These are phyloP conservation scores for Dothideomycetidae sp. DNA, from an alignment of 2,329 filamentous ascomycete species.

Conservation along the genomic window DNA sequence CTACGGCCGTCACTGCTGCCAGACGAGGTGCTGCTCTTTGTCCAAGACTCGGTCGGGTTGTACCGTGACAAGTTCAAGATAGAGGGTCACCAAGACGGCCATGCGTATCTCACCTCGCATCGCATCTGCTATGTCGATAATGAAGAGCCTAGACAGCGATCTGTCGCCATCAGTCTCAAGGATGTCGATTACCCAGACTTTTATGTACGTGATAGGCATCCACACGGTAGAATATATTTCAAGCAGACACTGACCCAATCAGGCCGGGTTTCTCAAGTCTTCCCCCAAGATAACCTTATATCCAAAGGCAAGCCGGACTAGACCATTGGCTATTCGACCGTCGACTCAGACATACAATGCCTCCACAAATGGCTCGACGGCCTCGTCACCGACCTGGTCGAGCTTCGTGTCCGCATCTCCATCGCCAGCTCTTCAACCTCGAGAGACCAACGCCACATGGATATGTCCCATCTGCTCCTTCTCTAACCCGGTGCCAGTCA, in stretches of 20 bases:
- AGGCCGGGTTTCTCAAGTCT: conserved; percentile 88
- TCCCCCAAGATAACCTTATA: conserved; percentile 84
- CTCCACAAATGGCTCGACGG: conserved; percentile 33
- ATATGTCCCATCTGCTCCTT: conserved; percentile 93
- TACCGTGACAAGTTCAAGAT: conserved; percentile 98
- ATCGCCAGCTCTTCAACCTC: conserved; percentile 35
- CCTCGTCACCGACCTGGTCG: conserved; percentile 33
- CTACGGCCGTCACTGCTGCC: conserved; percentile 81
- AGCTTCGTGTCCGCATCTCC: conserved; percentile 26
- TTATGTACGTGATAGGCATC: conserved; percentile 48
- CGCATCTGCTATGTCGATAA: conserved; percentile 91
- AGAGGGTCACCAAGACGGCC: conserved; percentile 82
- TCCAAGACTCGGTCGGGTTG: conserved; percentile 91
- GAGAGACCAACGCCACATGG: conserved; percentile 59
- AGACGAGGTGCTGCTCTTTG: conserved; percentile 89
- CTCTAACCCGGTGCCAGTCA: conserved; percentile 81
- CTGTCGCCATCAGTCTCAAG: conserved; percentile 72
- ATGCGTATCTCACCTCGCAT: conserved; percentile 92
- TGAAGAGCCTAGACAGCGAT: conserved; percentile 68
- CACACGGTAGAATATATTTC: conserved; percentile 13
- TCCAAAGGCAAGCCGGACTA: conserved; percentile 61
- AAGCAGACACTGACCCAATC: conserved; percentile 9
- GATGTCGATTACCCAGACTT: conserved; percentile 84
- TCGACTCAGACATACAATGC: conserved; percentile 31
- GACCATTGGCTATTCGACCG: conserved; percentile 43